Evolutionary conservation across 306 rosid genomes (phyloP).

Genomic region (Albizia julibrissin): DNA sequence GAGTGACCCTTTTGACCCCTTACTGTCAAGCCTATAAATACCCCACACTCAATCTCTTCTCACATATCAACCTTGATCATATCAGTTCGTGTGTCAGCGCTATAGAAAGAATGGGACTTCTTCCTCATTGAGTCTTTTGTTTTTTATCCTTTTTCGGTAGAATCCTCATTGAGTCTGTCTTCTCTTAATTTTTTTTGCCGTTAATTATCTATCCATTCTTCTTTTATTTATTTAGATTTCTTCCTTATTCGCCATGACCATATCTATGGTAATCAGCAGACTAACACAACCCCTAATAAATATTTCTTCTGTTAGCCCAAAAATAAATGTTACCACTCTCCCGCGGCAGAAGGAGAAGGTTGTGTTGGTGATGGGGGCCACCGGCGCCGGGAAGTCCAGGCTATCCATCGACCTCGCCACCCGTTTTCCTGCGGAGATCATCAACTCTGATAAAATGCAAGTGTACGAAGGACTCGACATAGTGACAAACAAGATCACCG

Average conservation of each 20-base stretch:
- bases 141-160: neutral
- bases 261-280: constrained; percentile 45
- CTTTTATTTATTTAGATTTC: neutral
- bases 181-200: neutral
- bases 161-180: neutral
- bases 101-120: neutral
- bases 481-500: constrained; percentile 59
- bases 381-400: constrained; percentile 71
- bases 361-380: constrained; percentile 71
- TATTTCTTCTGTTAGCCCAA: constrained; percentile 40
- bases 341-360: constrained; percentile 61
- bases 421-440: constrained; percentile 53
- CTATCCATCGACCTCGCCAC: constrained; percentile 65
- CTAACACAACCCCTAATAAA: constrained; percentile 36
- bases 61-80: neutral
- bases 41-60: neutral
- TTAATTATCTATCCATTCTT: neutral
- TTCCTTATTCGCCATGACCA: constrained; percentile 22
- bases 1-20: constrained; percentile 13
- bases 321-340: constrained; percentile 22
- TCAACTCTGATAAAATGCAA: constrained; percentile 82
- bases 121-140: neutral
- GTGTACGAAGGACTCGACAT: constrained; percentile 64
- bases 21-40: constrained; percentile 23
- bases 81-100: neutral